Percentiles rank a stretch among this genome's conserved stretches.
phyloP scores from a whole-genome alignment of 2,329 filamentous ascomycete species.

The Chaetothyriales sp. region DNA sequence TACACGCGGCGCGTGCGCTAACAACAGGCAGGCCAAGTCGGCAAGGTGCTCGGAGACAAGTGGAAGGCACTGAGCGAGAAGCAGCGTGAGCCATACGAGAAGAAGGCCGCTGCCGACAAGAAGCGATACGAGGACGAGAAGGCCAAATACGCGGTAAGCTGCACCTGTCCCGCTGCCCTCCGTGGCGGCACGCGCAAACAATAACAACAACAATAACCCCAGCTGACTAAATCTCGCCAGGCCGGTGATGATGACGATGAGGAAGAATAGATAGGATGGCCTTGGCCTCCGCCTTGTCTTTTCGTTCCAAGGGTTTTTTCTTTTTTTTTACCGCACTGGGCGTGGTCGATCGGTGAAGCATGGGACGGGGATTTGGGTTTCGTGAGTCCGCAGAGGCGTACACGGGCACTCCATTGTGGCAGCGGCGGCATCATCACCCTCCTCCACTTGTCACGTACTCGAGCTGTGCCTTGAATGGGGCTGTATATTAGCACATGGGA shows the following conservation, averaged over 20 bases:
- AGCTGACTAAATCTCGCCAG: slow-evolving; percentile 22
- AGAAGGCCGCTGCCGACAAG: slow-evolving; percentile 94
- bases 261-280: slow-evolving; percentile 3
- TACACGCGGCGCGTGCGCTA: slow-evolving; percentile 2
- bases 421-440: neutral
- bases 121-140: slow-evolving; percentile 99
- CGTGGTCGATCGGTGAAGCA: neutral
- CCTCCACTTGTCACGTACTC: neutral
- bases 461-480: neutral
- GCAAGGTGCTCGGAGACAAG: slow-evolving; percentile 93
- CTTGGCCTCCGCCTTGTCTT: neutral
- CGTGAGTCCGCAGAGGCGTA: neutral
- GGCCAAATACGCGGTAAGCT: slow-evolving; percentile 63
- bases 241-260: slow-evolving; percentile 40
- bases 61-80: slow-evolving; percentile 95
- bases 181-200: slow-evolving; percentile 3
- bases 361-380: neutral
- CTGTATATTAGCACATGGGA: neutral
- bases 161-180: neutral
- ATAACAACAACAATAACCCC: no score
- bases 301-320: neutral
- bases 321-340: neutral
- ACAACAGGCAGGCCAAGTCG: slow-evolving; percentile 59
- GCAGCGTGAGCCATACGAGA: slow-evolving; percentile 86
- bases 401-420: neutral